Base-by-base conservation (phyloP, 371 early-diverging fungal genomes). In the Lichtheimia hyalospora region DNA sequence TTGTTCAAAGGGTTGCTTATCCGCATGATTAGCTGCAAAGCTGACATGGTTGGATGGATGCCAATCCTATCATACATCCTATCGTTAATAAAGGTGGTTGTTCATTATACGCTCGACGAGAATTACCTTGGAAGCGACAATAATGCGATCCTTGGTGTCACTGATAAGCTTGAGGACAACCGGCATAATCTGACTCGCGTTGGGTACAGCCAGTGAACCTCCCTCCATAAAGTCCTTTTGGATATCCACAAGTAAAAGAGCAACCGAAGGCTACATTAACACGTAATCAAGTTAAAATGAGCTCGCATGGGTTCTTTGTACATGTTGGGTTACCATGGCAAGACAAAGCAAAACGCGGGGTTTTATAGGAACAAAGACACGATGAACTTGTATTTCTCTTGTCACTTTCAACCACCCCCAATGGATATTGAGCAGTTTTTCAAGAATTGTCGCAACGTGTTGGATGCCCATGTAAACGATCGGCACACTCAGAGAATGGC, bases 151-250 rank as follows among this genome's bases (percentile, higher is more conserved):
- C 16, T 64, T 57, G 7, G 68, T 39, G 14, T 61, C 42, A 2
- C 54, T 28, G 23, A 70, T 69, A 21, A 79, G 70, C 5, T 62
- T 39, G 28, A 64, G 66, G 0, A 79, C 73, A 3, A 52, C 58
- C 0, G 70, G 58, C 7, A 79, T 20, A 25, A 75, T 74, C 13
- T 59, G 25, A 0, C 64, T 63, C 15, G 74, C 71, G 4, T 68
- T 39, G 16, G 70, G 57, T 39, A 79, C 74, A 13, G 70, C 65
- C 5, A 79, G 52, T 23, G 76, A 66, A 1, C 79, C 79, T 0
- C 53, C 41, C 49, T 79, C 76, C 15, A 79, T 56, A 49, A 79
- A 79, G 54, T 79, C 79, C 49, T 75, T 61, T 43, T 79, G 79
- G 42, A 79, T 64, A 56, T 79, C 79, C 2, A 79, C 76, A 20